phyloP scores from a whole-genome alignment of 768 basidiomycete species.

The Lactarius vividus region DNA sequence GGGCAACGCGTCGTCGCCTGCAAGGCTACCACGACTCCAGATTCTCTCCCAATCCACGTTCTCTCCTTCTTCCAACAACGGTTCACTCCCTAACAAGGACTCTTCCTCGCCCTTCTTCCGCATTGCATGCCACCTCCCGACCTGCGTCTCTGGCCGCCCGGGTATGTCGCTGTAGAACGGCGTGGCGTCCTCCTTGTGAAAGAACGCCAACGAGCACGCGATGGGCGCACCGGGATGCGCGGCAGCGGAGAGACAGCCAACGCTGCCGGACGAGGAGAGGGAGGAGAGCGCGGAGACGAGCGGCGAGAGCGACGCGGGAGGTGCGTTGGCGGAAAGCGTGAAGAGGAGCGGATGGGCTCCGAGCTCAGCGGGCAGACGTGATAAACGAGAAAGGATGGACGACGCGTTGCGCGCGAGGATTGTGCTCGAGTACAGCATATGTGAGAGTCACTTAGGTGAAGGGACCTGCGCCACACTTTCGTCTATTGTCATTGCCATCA shows the following conservation, averaged over 20 bases:
- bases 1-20: conserved; percentile 35
- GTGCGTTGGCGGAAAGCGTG: conserved; percentile 46
- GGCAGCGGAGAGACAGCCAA: conserved; percentile 65
- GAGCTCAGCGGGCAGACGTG: conserved; percentile 21
- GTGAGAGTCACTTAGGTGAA: no score
- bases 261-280: conserved; percentile 34
- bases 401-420: conserved; percentile 22
- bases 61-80: conserved; percentile 24
- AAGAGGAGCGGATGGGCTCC: conserved; percentile 44
- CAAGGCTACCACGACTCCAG: conserved; percentile 40
- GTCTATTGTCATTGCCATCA: not conserved
- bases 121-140: conserved; percentile 71
- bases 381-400: conserved; percentile 17
- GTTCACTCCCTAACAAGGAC: conserved; percentile 6
- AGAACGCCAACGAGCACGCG: conserved; percentile 57
- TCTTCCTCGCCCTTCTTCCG: conserved; percentile 34
- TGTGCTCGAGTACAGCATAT: conserved; percentile 21
- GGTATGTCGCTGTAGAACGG: conserved; percentile 64
- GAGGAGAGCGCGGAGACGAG: conserved; percentile 31
- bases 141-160: conserved; percentile 56
- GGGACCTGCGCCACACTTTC: no score
- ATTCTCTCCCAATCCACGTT: conserved; percentile 50
- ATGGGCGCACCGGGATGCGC: conserved; percentile 34
- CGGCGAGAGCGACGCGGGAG: conserved; percentile 35
- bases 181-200: conserved; percentile 43